A percentile compares a stretch with the other conserved stretches of the same genome.
Conservation (phyloP, 169 alveolate genomes). For the Plasmodium vivax region DNA sequence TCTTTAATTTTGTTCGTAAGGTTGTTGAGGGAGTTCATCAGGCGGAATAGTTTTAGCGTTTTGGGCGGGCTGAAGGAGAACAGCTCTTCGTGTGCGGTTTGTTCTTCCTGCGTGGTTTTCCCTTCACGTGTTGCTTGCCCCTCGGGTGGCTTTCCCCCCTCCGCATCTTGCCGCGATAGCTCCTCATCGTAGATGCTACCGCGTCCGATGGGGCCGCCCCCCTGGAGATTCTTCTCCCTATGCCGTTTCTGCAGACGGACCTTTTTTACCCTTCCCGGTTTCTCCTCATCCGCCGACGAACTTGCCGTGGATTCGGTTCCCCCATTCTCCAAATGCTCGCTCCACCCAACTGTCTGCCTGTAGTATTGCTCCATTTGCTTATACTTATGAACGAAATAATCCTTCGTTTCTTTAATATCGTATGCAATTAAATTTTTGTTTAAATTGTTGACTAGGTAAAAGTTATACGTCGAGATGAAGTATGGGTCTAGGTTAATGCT, state of each 20-base stretch:
- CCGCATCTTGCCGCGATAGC: background rate
- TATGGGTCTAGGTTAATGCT: constrained; percentile 52
- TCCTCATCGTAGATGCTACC: background rate
- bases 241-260: background rate
- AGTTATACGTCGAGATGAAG: constrained; percentile 37
- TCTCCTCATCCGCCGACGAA: background rate
- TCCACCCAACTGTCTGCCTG: background rate
- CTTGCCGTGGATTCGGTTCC: background rate
- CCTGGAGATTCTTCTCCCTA: background rate
- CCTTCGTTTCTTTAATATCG: constrained; percentile 57
- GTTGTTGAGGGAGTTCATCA: constrained; percentile 22
- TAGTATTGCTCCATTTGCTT: constrained; percentile 22
- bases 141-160: background rate
- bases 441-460: constrained; percentile 56
- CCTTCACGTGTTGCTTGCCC: background rate
- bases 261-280: background rate
- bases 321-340: background rate
- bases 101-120: background rate
- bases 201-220: background rate
- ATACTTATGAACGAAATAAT: constrained; percentile 16
- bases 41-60: background rate
- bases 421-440: constrained; percentile 41
- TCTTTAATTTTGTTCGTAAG: constrained; percentile 14
- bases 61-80: background rate
- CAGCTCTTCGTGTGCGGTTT: background rate